A percentile compares a stretch with the other conserved stretches of the same genome.
These are phyloP conservation scores for Zygosaccharomyces bisporus DNA, from an alignment of 805 yeast genomes.

Conservation along the genomic window DNA sequence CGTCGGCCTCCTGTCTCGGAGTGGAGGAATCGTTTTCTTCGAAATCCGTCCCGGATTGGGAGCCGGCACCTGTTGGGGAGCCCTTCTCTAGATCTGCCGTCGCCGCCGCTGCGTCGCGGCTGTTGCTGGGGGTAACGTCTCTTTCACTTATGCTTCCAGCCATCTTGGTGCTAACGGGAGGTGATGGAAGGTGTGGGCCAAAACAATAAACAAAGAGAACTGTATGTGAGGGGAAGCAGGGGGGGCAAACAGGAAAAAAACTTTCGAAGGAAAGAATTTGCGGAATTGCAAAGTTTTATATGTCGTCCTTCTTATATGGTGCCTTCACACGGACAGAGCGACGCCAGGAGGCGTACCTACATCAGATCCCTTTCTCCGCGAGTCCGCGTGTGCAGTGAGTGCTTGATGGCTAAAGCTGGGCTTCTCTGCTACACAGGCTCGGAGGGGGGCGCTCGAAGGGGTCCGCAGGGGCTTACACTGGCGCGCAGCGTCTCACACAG, in stretches of 20 bases:
- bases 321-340: slow-evolving; percentile 1
- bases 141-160: slow-evolving; percentile 3
- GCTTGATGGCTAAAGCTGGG: too few species aligned
- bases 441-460: too few species aligned
- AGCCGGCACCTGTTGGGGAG: not conserved
- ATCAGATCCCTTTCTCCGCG: not conserved
- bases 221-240: not conserved
- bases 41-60: not conserved
- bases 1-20: not conserved
- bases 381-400: not conserved
- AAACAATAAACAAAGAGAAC: too few species aligned
- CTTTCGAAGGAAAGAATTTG: not conserved
- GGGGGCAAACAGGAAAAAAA: not conserved
- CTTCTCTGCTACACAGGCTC: too few species aligned
- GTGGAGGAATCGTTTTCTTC: not conserved
- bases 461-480: too few species aligned
- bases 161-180: not conserved
- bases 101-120: not conserved
- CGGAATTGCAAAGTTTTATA: not conserved
- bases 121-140: not conserved
- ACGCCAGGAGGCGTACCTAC: not conserved
- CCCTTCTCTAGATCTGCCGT: not conserved
- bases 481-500: too few species aligned
- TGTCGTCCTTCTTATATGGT: slow-evolving; percentile 1
- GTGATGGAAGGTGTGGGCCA: too few species aligned